Conservation (phyloP, 129 eudicot species). For the Dittrichia graveolens region DNA sequence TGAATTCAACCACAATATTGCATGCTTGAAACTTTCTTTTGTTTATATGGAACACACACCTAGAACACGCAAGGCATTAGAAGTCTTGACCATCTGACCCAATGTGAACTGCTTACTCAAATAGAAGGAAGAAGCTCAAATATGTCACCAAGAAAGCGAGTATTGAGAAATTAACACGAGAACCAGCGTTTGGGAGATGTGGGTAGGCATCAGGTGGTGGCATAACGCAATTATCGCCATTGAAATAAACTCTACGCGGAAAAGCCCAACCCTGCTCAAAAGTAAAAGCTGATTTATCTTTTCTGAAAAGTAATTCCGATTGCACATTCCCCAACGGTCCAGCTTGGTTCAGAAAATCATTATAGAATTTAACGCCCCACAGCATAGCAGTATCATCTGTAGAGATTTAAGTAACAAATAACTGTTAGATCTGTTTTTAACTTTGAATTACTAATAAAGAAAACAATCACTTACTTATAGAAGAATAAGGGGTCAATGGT, state of each 20-base stretch:
- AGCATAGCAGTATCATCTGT: conserved; percentile 99
- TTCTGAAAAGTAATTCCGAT: conserved; percentile 83
- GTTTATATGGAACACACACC: conserved; percentile 26
- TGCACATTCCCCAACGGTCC: conserved; percentile 93
- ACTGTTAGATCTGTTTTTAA: conserved; percentile 4
- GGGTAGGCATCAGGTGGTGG: conserved; percentile 99
- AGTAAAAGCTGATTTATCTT: conserved; percentile 72
- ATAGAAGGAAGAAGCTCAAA: conserved; percentile 42
- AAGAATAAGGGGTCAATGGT: conserved; percentile 70
- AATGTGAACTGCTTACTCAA: conserved; percentile 31
- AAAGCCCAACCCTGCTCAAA: conserved; percentile 97
- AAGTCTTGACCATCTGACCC: no score
- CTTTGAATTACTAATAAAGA: background rate
- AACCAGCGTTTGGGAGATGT: conserved; percentile 67
- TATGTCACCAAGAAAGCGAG: conserved; percentile 41
- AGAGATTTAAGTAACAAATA: background rate
- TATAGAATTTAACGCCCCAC: conserved; percentile 92
- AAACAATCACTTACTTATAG: conserved; percentile 66
- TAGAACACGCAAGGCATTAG: background rate
- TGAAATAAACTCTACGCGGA: conserved; percentile 84
- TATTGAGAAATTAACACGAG: conserved; percentile 44
- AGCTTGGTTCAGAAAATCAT: conserved; percentile 81
- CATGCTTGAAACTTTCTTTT: conserved; percentile 28
- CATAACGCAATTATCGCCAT: conserved; percentile 98
- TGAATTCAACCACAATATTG: conserved; percentile 40